Percentiles rank a stretch among this genome's conserved stretches.
Evolutionary conservation across 208 protist genomes (phyloP).

Genomic region (Crithidia acanthocephali): DNA sequence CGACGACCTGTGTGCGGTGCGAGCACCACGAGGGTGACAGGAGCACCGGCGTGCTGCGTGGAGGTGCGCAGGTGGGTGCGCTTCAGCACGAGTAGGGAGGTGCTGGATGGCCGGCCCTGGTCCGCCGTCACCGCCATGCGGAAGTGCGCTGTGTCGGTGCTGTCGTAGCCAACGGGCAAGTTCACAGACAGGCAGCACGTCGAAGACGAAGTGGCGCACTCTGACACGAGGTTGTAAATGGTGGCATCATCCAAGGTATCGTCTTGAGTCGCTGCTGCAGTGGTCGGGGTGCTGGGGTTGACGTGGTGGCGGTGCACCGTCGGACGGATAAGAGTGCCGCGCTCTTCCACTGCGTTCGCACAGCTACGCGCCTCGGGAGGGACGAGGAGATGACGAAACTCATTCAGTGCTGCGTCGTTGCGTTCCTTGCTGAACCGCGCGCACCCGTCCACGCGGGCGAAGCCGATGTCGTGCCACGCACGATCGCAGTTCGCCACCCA

Average conservation of each 20-base stretch:
- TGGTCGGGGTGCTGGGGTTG: background rate
- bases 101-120: slow-evolving; percentile 20
- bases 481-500: slow-evolving; percentile 16
- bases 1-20: slow-evolving; percentile 74
- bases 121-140: slow-evolving; percentile 59
- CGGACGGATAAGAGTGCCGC: background rate
- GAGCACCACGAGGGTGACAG: slow-evolving; percentile 68
- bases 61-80: slow-evolving; percentile 10
- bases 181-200: slow-evolving; percentile 16
- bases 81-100: slow-evolving; percentile 23
- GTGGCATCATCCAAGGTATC: background rate
- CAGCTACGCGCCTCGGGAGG: background rate
- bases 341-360: background rate
- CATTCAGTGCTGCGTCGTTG: background rate
- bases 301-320: slow-evolving; percentile 4
- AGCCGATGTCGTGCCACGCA: slow-evolving; percentile 10
- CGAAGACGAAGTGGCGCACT: background rate
- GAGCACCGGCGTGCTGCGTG: background rate
- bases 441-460: slow-evolving; percentile 8
- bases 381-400: slow-evolving; percentile 16
- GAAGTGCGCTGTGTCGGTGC: slow-evolving; percentile 43
- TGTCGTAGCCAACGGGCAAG: slow-evolving; percentile 65
- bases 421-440: background rate
- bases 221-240: background rate
- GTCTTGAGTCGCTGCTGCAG: background rate